A percentile compares a stretch with the other conserved stretches of the same genome.
Conservation (phyloP, 352 stramenopile genomes). For the Globisporangium takayamanum region DNA sequence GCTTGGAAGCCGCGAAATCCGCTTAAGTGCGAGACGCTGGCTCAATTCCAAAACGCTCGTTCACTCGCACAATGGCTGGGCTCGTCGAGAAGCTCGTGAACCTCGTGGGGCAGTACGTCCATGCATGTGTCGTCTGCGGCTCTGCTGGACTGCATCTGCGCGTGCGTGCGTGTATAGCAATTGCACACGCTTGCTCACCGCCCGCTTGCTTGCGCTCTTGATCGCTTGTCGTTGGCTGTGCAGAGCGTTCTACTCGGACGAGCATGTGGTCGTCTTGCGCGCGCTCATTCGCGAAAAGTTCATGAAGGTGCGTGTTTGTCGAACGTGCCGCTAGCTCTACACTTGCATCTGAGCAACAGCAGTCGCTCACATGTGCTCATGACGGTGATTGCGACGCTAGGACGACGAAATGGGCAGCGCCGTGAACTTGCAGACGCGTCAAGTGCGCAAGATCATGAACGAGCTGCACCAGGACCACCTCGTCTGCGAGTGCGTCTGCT, state of each 20-base stretch:
- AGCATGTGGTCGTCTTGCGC: conserved; percentile 82
- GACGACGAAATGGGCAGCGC: conserved; percentile 86
- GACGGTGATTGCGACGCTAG: conserved; percentile 15
- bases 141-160: neutral
- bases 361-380: neutral
- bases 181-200: neutral
- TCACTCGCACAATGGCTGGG: conserved; percentile 42
- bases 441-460: conserved; percentile 88
- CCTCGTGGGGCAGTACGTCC: conserved; percentile 60
- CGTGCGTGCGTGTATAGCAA: neutral
- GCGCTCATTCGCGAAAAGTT: conserved; percentile 85
- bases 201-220: neutral
- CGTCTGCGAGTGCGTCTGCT: conserved; percentile 64
- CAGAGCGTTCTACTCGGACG: conserved; percentile 86
- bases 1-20: too few species aligned
- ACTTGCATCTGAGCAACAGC: neutral
- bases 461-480: conserved; percentile 82
- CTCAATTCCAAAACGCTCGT: neutral
- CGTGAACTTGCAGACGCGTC: conserved; percentile 82
- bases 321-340: neutral
- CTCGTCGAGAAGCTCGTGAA: conserved; percentile 86
- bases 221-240: neutral
- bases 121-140: neutral
- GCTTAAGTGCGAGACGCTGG: too few species aligned
- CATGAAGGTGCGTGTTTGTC: conserved; percentile 48